These are phyloP conservation scores for Cubamyces lactineus DNA, from an alignment of 768 basidiomycete species.

Conservation along the genomic window DNA sequence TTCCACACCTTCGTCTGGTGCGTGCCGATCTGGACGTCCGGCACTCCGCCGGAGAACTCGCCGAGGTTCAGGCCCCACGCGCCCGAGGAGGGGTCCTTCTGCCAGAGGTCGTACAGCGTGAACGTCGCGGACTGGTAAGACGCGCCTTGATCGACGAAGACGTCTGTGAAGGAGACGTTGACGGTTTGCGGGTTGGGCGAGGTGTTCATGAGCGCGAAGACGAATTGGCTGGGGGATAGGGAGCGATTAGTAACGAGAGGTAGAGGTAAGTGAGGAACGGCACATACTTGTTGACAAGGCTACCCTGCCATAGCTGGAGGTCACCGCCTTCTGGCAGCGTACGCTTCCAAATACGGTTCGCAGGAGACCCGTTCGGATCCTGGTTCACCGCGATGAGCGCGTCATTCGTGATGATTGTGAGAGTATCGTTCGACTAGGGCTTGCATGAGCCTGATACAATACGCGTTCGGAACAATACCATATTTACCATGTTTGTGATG, in stretches of 20 bases:
- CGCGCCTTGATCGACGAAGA: slow-evolving; percentile 38
- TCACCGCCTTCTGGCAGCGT: slow-evolving; percentile 32
- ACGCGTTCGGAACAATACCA: neutral
- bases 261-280: neutral
- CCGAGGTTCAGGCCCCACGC: slow-evolving; percentile 35
- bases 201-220: slow-evolving; percentile 42
- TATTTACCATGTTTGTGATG: slow-evolving; percentile 39
- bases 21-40: slow-evolving; percentile 30
- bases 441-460: neutral
- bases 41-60: slow-evolving; percentile 28
- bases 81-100: slow-evolving; percentile 31
- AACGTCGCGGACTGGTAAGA: slow-evolving; percentile 30
- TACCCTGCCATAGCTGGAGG: slow-evolving; percentile 40
- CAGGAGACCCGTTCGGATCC: slow-evolving; percentile 38
- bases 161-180: slow-evolving; percentile 35
- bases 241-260: neutral
- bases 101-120: slow-evolving; percentile 41
- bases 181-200: slow-evolving; percentile 35
- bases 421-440: slow-evolving; percentile 38
- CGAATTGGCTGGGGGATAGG: slow-evolving; percentile 28
- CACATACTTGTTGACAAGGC: slow-evolving; percentile 37
- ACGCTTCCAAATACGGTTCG: slow-evolving; percentile 39
- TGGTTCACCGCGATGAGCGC: slow-evolving; percentile 41
- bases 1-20: slow-evolving; percentile 39
- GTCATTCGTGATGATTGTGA: slow-evolving; percentile 42